Conservation (phyloP, 768 basidiomycete species). For the Russula virescens region DNA sequence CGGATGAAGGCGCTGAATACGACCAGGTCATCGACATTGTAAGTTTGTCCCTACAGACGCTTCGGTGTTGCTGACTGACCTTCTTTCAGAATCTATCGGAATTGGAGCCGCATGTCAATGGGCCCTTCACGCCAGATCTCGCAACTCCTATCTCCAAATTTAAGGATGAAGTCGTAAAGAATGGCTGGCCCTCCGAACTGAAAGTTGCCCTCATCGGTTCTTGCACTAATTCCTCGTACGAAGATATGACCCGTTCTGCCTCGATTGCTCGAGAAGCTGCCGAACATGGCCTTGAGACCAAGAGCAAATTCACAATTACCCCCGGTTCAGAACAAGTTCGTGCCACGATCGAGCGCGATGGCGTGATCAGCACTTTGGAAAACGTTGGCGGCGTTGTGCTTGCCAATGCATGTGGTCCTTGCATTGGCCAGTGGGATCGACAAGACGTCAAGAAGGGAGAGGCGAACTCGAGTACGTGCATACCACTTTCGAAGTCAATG, state of each 20-base stretch:
- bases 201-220: conserved; percentile 98
- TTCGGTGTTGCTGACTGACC: background rate
- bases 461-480: conserved; percentile 80
- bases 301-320: conserved; percentile 97
- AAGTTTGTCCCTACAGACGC: conserved; percentile 28
- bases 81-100: conserved; percentile 75
- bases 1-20: conserved; percentile 87
- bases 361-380: conserved; percentile 86
- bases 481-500: background rate
- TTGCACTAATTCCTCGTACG: conserved; percentile 99
- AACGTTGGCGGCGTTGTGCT: conserved; percentile 86
- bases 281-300: conserved; percentile 77
- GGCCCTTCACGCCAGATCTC: conserved; percentile 99
- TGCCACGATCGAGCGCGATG: conserved; percentile 96
- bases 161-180: conserved; percentile 84
- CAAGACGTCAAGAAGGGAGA: conserved; percentile 96
- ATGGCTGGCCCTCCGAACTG: conserved; percentile 95
- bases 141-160: conserved; percentile 98
- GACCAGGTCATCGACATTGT: conserved; percentile 92
- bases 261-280: conserved; percentile 88
- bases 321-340: conserved; percentile 98
- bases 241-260: conserved; percentile 98
- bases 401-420: conserved; percentile 98
- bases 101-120: conserved; percentile 99
- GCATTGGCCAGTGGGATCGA: conserved; percentile 99